Conservation (phyloP, 352 stramenopile genomes). For the Phytopythium boreale region DNA sequence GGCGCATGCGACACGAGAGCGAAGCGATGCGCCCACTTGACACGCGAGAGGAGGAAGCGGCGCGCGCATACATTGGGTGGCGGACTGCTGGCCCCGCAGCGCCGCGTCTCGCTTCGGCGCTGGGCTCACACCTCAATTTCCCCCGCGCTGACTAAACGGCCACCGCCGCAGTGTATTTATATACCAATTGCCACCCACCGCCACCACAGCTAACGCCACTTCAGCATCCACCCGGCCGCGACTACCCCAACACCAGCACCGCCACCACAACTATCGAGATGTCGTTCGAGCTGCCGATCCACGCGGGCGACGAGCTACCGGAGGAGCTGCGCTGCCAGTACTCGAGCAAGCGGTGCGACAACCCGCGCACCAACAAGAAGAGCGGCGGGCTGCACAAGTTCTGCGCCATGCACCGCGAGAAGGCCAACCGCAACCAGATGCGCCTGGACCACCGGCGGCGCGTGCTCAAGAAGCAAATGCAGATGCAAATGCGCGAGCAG, state of each 20-base stretch:
- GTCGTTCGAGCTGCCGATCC: constrained; percentile 16
- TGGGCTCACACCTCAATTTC: constrained; percentile 1
- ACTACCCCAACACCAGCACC: constrained; percentile 1
- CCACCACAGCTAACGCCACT: neutral
- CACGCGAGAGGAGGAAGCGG: neutral
- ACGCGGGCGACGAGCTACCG: constrained; percentile 19
- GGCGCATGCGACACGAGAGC: constrained; percentile 8
- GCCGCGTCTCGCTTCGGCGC: neutral
- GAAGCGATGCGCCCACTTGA: neutral
- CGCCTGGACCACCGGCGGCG: constrained; percentile 55
- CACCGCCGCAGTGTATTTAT: too few relatives aligned
- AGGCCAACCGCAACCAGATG: constrained; percentile 78
- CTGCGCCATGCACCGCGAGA: constrained; percentile 64
- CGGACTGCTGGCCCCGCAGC: neutral
- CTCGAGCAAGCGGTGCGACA: constrained; percentile 65
- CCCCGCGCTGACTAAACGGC: neutral
- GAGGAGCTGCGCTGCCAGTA: constrained; percentile 63
- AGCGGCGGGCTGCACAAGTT: constrained; percentile 72
- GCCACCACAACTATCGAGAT: constrained; percentile 10
- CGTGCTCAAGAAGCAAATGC: constrained; percentile 48
- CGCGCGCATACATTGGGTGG: neutral
- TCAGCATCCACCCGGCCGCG: neutral
- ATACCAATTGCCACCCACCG: neutral
- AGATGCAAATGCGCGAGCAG: constrained; percentile 35
- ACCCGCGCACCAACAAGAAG: constrained; percentile 55